Evolutionary conservation across 2,329 filamentous ascomycete species (phyloP), one percentile per base, ranked within the genome.

Genomic region (Fusarium sp.): DNA sequence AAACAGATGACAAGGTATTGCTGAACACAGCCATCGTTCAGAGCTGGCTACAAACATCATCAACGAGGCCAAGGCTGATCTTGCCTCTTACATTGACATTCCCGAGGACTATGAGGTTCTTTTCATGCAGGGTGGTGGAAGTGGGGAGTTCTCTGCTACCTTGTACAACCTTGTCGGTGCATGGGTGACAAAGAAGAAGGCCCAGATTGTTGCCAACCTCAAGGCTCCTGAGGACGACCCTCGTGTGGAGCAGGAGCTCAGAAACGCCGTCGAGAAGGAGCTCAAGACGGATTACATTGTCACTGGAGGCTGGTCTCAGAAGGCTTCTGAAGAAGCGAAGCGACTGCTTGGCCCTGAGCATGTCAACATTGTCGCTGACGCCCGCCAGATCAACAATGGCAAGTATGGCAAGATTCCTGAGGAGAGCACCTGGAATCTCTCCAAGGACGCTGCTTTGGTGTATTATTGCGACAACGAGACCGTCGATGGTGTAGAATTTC

Each of bases 401-500:
- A 97, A 96, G 82, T 98, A 97, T 80, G 94, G 94, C 66, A 90
- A 86, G 70, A 97, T 98, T 57, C 92, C 95, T 0, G 87, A 91
- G 15, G 91, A 95, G 82, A 89, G 88, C 71, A 88, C 88, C 26
- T 98, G 94, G 94, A 92, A 87, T 38, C 86, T 96, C 13, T 92
- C 90, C 44, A 86, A 90, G 74, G 86, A 89, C 41, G 85, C 91
- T 15, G 89, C 94, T 1, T 87, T 97, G 77, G 92, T 95, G 5
- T 98, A 98, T 83, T 95, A 91, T 81, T 97, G 95, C 81, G 93
- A 95, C 81, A 98, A 98, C 77, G 95, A 98, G 86, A 97, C 94
- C 0, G 94, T 97, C 11, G 94, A 97, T 78, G 95, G 95, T 38
- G 94, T 98, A 24, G 95, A 98, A 80, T 97, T 97, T 76, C 94